Evolutionary conservation across 192 early-diverging fungal genomes (phyloP), one percentile per base, ranked within the genome.

Genomic region (Allomyces javanicus): DNA sequence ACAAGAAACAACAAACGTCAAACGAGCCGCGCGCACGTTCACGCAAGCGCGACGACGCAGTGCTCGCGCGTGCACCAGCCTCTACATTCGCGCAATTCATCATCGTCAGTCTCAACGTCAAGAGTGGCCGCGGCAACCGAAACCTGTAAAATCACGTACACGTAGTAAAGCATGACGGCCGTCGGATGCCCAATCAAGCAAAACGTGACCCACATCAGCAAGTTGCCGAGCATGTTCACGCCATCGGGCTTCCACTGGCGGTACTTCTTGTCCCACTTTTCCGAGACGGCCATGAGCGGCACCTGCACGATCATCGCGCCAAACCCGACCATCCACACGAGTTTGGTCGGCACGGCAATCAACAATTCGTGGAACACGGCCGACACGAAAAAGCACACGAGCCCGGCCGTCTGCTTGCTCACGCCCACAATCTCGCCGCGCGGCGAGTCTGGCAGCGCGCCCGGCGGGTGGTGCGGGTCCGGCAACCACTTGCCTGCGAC

Each of bases 321-420:
- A n/a, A 58, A 58, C 17, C 17, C 50, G 50, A 21, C 17, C 50
- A 58, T 14, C 17, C 50, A n/a, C 3, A 58, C 12, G 50, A 58
- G 12, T 6, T 58, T 58, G 50, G 21, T n/a, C 50, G 50, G 50
- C 50, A n/a, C 17, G 50, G 50, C 50, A 58, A 58, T 58, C 17
- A 58, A 4, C 2, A 58, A 12, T 6, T 58, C 50, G 69, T 94
- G 92, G 69, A 94, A 74, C 26, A 90, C 67, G 0, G 92, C 92
- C 21, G 90, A 92, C 25, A 92, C 72, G 62, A 82, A 71, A 65
- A 94, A 94, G 10, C 89, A 87, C 9, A 82, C 71, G 24, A 89
- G 67, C 61, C 80, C 75, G 7, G 86, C 80, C 4, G 33, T 40
- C 33, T 40, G 33, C 33, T 40, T 40, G 33, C 33, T 40, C 33